Evolutionary conservation across 2,329 filamentous ascomycete species (phyloP), one percentile per base, ranked within the genome.

Genomic region (Diaporthe sp.): DNA sequence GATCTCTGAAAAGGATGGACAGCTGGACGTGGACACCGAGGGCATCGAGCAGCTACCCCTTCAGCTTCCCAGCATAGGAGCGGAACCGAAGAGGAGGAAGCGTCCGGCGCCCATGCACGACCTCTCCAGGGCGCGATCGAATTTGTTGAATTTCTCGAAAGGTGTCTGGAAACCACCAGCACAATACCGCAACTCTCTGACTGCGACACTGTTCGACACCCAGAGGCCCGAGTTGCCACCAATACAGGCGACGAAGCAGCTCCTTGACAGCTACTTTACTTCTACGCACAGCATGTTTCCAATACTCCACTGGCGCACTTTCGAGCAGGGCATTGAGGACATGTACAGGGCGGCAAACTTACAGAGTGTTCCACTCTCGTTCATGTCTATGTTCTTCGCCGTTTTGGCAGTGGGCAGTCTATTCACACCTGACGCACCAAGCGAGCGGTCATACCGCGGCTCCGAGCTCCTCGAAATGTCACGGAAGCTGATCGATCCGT

Each of bases 301-400:
- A 0, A 92, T 98, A 56, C 80, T 98, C 13, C 94, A 98, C 82
- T 97, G 96, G 94, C 94, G 94, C 2, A 93, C 90, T 0, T 97
- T 98, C 79, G 88, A 93, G 78, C 88, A 90, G 63, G 90, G 93
- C 69, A 93, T 96, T 75, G 94, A 97, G 73, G 88, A 91, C 12
- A 86, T 97, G 9, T 98, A 98, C 82, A 89, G 90, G 72, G 84
- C 86, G 55, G 90, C 91, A 5, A 89, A 89, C 56, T 86, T 93
- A 25, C 86, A 89, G 39, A 89, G 89, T 4, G 86, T 91, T 9
- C 86, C 93, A 0, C 88, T 91, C 22, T 91, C 92, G 47, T 98
- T 94, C 92, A 87, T 93, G 44, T 92, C 94, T 2, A 87, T 97
- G 27, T 93, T 98, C 78, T 98, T 96, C 79, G 91, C 92, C 1